Evolutionary conservation across 495 filamentous ascomycete species (phyloP).

Genomic region (Aspergillus sclerotioniger): DNA sequence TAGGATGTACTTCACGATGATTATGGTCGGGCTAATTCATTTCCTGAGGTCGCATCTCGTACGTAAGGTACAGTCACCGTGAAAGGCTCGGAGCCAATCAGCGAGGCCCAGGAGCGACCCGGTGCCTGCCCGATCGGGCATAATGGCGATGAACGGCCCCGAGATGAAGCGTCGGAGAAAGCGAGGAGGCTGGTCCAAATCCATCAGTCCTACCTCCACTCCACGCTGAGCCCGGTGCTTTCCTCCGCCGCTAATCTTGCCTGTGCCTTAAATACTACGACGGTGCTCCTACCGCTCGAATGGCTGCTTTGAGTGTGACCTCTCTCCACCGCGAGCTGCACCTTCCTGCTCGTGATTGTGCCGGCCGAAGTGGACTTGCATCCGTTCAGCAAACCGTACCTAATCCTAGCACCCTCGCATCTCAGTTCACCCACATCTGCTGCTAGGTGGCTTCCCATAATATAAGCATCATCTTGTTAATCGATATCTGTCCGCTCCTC

Average conservation of each 20-base stretch:
- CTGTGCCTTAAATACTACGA: conserved; percentile 13
- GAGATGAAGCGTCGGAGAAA: conserved; percentile 2
- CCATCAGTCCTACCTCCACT: not conserved
- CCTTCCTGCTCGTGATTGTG: conserved; percentile 9
- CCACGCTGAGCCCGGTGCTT: not conserved
- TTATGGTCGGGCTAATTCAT: not conserved
- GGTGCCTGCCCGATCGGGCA: conserved; percentile 13
- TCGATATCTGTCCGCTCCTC: not conserved
- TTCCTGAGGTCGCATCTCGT: not conserved
- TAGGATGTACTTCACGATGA: not conserved
- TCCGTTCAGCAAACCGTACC: not conserved
- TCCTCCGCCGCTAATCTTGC: not conserved
- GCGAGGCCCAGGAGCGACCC: not conserved
- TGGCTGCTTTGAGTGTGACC: not conserved
- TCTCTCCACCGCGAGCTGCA: conserved; percentile 5
- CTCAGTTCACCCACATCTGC: no score
- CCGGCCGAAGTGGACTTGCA: not conserved
- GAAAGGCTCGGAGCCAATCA: not conserved
- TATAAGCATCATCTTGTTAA: not conserved
- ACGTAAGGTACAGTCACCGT: conserved; percentile 1
- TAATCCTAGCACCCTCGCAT: no score
- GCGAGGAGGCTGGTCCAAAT: conserved; percentile 21
- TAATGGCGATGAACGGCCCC: conserved; percentile 5
- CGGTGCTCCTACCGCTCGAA: not conserved
- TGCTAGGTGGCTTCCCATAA: not conserved